Evolutionary conservation across 2,329 filamentous ascomycete genomes (phyloP).

Genomic region (Exophiala xenobiotica): DNA sequence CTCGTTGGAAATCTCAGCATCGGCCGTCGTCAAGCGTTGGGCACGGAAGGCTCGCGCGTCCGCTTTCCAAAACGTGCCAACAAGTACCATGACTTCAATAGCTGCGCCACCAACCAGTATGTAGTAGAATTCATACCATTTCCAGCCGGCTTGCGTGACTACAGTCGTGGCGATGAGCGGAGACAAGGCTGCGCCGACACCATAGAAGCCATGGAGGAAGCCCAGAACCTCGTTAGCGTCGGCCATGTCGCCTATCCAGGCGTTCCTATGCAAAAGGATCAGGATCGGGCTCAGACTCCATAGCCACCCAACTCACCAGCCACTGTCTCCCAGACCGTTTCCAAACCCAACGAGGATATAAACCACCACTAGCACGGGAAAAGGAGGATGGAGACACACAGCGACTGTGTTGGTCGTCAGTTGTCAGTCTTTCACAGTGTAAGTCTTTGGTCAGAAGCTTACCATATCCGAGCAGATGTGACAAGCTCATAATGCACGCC

Average conservation of each 20-base stretch:
- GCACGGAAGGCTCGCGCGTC: slow-evolving; percentile 23
- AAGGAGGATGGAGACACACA: slow-evolving; percentile 66
- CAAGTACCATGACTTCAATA: slow-evolving; percentile 20
- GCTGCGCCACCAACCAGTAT: slow-evolving; percentile 54
- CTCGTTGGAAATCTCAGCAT: slow-evolving; percentile 40
- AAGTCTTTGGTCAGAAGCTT: not conserved
- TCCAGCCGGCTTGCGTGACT: slow-evolving; percentile 43
- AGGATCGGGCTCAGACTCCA: slow-evolving; percentile 43
- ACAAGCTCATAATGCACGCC: slow-evolving; percentile 61
- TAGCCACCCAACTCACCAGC: slow-evolving; percentile 46
- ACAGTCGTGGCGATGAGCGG: slow-evolving; percentile 70
- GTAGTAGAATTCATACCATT: slow-evolving; percentile 72
- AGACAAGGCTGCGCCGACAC: slow-evolving; percentile 66
- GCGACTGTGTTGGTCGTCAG: slow-evolving; percentile 48
- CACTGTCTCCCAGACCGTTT: slow-evolving; percentile 65
- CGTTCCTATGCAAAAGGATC: slow-evolving; percentile 48
- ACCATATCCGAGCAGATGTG: slow-evolving; percentile 63
- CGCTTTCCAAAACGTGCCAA: slow-evolving; percentile 53
- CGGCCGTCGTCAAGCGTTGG: slow-evolving; percentile 35
- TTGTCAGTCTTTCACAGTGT: no score
- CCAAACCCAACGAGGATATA: slow-evolving; percentile 69
- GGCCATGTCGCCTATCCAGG: slow-evolving; percentile 69
- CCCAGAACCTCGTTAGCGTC: slow-evolving; percentile 70
- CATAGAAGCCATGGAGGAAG: slow-evolving; percentile 72
- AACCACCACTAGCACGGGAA: slow-evolving; percentile 63